phyloP scores from a whole-genome alignment of 148 eudicot genomes.

The Camellia japonica region DNA sequence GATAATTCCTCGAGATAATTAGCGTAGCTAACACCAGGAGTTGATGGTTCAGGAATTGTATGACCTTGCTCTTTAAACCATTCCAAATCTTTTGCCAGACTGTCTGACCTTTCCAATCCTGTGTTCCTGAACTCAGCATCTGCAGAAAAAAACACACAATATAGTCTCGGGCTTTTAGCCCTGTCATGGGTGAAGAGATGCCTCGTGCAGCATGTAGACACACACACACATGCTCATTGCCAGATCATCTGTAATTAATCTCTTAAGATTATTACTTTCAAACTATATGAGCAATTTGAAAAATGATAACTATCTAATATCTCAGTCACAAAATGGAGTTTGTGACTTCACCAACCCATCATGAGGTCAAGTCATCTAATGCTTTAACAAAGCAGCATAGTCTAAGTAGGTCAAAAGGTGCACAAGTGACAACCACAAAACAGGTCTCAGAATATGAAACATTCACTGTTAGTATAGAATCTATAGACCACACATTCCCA shows the following conservation, averaged over 20 bases:
- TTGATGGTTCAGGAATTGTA: slow-evolving; percentile 79
- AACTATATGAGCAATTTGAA: background rate
- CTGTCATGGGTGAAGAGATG: background rate
- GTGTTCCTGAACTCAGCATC: slow-evolving; percentile 91
- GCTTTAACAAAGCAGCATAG: background rate
- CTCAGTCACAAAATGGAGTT: background rate
- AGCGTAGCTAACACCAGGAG: slow-evolving; percentile 70
- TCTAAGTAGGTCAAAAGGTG: background rate
- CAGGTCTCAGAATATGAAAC: background rate
- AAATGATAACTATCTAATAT: background rate
- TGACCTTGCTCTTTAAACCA: slow-evolving; percentile 95
- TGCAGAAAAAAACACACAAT: slow-evolving; percentile 21
- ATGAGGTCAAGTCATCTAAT: background rate
- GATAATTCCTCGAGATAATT: slow-evolving; percentile 66
- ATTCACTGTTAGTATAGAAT: background rate
- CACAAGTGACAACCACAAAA: background rate
- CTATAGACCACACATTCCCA: background rate
- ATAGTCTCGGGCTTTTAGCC: too few species aligned
- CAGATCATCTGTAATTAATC: background rate
- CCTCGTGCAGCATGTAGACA: background rate
- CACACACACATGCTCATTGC: background rate
- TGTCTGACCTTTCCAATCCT: slow-evolving; percentile 77
- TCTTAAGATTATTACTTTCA: background rate
- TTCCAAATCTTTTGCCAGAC: slow-evolving; percentile 70
- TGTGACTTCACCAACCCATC: background rate